Conservation (phyloP, 129 eudicot species). For the Chrysanthemum makinoi region DNA sequence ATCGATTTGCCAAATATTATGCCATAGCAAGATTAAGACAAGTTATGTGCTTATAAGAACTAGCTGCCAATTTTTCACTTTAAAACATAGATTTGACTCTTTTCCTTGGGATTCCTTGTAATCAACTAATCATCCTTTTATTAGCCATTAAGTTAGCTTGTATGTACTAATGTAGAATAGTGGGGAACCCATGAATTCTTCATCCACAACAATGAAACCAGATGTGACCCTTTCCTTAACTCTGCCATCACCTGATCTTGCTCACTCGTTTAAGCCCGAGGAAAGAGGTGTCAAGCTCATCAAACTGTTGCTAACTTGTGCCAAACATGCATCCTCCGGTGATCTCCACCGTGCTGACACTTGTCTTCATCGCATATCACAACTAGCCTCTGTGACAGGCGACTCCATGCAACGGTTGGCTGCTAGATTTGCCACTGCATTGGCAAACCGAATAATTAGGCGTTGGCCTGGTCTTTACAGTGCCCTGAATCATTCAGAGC, state of each 20-base stretch:
- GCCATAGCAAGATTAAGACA: slow-evolving; percentile 32
- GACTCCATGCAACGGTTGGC: slow-evolving; percentile 66
- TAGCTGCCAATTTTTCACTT: slow-evolving; percentile 22
- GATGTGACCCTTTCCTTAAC: slow-evolving; percentile 53
- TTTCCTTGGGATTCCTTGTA: slow-evolving; percentile 16
- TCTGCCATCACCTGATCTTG: slow-evolving; percentile 27
- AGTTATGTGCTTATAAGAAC: slow-evolving; percentile 32
- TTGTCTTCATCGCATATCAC: slow-evolving; percentile 45
- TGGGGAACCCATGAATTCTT: slow-evolving; percentile 33
- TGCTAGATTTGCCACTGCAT: slow-evolving; percentile 43
- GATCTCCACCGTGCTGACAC: slow-evolving; percentile 53
- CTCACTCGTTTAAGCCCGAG: slow-evolving; percentile 36
- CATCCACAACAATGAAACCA: slow-evolving; percentile 43
- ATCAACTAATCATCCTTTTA: background rate
- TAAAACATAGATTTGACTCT: slow-evolving; percentile 10
- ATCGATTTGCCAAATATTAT: slow-evolving; percentile 3
- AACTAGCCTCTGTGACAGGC: slow-evolving; percentile 44
- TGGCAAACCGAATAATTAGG: slow-evolving; percentile 49
- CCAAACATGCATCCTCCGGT: slow-evolving; percentile 60
- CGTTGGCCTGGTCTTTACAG: slow-evolving; percentile 64
- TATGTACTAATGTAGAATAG: background rate
- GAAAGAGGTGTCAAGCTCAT: slow-evolving; percentile 55
- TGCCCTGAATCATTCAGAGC: slow-evolving; percentile 30
- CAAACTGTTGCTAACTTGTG: slow-evolving; percentile 53
- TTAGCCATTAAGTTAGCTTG: slow-evolving; percentile 3